Conservation (phyloP, 352 stramenopile genomes). For the Phytophthora fragariaefolia region DNA sequence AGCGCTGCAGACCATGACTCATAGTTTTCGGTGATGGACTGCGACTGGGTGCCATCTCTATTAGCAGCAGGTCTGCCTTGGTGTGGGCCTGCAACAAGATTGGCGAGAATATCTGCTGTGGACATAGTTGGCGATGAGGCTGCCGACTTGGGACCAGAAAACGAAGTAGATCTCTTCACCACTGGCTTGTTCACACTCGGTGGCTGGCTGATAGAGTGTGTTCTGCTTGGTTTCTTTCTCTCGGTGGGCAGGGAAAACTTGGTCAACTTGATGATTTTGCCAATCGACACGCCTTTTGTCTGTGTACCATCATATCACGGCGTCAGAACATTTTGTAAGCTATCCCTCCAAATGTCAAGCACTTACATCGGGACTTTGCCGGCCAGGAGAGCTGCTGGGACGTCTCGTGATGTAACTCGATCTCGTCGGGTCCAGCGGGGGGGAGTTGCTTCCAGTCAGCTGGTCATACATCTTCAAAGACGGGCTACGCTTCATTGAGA, state of each 20-base stretch:
- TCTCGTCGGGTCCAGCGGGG: slow-evolving; percentile 18
- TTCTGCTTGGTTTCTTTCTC: slow-evolving; percentile 15
- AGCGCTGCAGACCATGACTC: slow-evolving; percentile 58
- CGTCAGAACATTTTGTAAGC: slow-evolving; percentile 13
- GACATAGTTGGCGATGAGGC: slow-evolving; percentile 26
- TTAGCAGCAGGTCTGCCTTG: background rate
- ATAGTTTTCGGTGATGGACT: slow-evolving; percentile 60
- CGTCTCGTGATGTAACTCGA: slow-evolving; percentile 33
- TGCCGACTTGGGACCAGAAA: slow-evolving; percentile 33
- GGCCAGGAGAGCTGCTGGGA: slow-evolving; percentile 27
- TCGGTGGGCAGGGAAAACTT: slow-evolving; percentile 37
- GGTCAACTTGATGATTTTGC: slow-evolving; percentile 55
- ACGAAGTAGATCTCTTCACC: slow-evolving; percentile 34
- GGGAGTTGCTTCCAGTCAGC: slow-evolving; percentile 33
- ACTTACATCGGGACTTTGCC: slow-evolving; percentile 36
- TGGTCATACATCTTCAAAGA: slow-evolving; percentile 53
- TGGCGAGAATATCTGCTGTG: slow-evolving; percentile 13
- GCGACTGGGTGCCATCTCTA: slow-evolving; percentile 18
- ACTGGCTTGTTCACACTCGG: slow-evolving; percentile 35
- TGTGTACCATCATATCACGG: slow-evolving; percentile 12
- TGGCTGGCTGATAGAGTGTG: slow-evolving; percentile 36
- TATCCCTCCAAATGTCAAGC: background rate
- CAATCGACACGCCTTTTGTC: slow-evolving; percentile 40
- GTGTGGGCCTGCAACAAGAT: background rate
- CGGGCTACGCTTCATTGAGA: slow-evolving; percentile 47